Base-by-base conservation (phyloP, 2,329 filamentous ascomycete species). In the Sarocladium brachiariae region DNA sequence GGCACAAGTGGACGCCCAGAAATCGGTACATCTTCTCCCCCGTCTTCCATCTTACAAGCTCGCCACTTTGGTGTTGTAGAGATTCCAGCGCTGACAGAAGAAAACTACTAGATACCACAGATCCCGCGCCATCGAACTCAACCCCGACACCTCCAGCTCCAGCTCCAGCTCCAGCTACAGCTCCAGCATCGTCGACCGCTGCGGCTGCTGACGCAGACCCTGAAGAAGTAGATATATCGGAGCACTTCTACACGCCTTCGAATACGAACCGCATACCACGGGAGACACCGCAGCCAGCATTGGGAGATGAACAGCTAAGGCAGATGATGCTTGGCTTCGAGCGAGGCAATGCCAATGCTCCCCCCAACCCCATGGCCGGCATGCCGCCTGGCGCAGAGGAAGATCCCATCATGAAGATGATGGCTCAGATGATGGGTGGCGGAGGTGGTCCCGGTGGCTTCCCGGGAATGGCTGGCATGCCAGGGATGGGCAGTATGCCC, bases 211-310 rank as follows among this genome's bases (percentile, higher is more conserved):
- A 77, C 59, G 80, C 75, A 51, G 84, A 88, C 59, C 87, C 87
- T 5, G 86, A 83, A 4, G 87, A 90, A 65, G 77, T 89, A 55
- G 87, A 91, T 64, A 89, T 92, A 57, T 87, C 85, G n/a, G 69
- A 84, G 56, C 85, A 87, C 68, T 84, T 77, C 66, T 87, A 86
- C 66, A 67, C 76, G 30, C 83, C 83, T 1, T 66, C 70, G 21
- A 67, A 69, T 9, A 55, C 59, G 7, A 47, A 49, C 7, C 54
- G 58, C 23, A 49, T 16, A 23, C 46, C 46, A 9, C 46, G 37
- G 19, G 46, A 35, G 4, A 27, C 31, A 49, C 46, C 30, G 4
- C 46, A 68, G 53, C 58, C 65, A 19, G 59, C 66, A 38, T 62
- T 78, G 41, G 73, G 72, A n/a, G 80, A 84, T 51, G 74, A 75